phyloP scores from a whole-genome alignment of 805 yeast species.

The Isabelozyma heimii region DNA sequence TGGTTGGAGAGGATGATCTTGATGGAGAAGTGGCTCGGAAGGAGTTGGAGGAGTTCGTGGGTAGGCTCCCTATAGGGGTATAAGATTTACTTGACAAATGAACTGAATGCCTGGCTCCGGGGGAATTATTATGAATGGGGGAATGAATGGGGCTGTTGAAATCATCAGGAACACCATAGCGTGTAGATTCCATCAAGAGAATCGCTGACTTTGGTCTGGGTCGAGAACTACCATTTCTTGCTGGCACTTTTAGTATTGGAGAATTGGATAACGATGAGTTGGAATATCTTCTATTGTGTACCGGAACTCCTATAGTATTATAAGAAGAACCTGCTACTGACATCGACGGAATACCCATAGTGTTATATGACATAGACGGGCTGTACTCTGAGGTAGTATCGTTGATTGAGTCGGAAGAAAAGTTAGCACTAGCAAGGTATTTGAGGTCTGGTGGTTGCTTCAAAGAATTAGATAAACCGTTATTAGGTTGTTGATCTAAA shows the following conservation, averaged over 20 bases:
- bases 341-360: neutral
- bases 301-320: neutral
- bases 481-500: neutral
- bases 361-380: conserved; percentile 1
- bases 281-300: conserved; percentile 16
- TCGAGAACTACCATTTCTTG: conserved; percentile 9
- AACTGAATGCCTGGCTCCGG: conserved; percentile 18
- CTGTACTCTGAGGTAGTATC: conserved; percentile 1
- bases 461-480: conserved; percentile 1
- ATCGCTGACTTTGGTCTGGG: conserved; percentile 37
- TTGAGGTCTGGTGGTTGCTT: conserved; percentile 20
- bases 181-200: conserved; percentile 25
- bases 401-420: conserved; percentile 33
- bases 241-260: conserved; percentile 15
- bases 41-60: conserved; percentile 12
- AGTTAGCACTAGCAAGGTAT: conserved; percentile 36
- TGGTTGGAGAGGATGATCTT: conserved; percentile 23
- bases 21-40: conserved; percentile 26
- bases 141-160: conserved; percentile 13
- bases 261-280: conserved; percentile 16
- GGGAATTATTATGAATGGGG: conserved; percentile 12
- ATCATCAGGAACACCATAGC: conserved; percentile 27
- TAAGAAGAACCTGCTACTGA: conserved; percentile 2
- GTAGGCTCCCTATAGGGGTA: conserved; percentile 8
- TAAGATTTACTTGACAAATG: conserved; percentile 10